Percentiles rank a stretch among this genome's conserved stretches.
These are phyloP conservation scores for Teratosphaeria gauchensis DNA, from an alignment of 2,329 filamentous ascomycete genomes.

Conservation along the genomic window DNA sequence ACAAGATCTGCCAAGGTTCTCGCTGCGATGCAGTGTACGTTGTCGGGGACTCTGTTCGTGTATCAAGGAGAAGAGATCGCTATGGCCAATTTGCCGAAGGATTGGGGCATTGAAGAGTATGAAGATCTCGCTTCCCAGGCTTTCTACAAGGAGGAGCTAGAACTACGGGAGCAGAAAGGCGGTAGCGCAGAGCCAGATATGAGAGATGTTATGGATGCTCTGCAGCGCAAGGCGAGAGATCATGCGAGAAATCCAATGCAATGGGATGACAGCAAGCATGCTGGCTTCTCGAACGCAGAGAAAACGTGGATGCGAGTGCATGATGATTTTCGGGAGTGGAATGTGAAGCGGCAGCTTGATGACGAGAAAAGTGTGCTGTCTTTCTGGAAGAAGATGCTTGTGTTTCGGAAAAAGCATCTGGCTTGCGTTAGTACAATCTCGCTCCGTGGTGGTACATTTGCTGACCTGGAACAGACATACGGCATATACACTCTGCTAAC, in stretches of 20 bases:
- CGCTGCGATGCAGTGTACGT: constrained; percentile 47
- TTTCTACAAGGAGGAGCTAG: constrained; percentile 5
- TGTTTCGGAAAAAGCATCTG: too few species aligned
- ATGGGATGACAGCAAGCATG: constrained; percentile 55
- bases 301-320: constrained; percentile 64
- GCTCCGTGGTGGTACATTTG: too few species aligned
- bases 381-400: constrained; percentile 49
- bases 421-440: too few species aligned
- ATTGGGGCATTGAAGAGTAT: constrained; percentile 35
- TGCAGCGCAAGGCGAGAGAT: constrained; percentile 55
- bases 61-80: constrained; percentile 63
- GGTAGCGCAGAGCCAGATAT: neutral
- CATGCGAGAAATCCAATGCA: constrained; percentile 65
- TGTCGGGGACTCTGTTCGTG: constrained; percentile 55
- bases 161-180: neutral
- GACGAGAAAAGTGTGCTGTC: constrained; percentile 45
- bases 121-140: neutral
- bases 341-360: constrained; percentile 46
- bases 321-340: constrained; percentile 52
- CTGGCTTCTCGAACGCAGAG: constrained; percentile 51
- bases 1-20: constrained; percentile 51
- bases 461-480: neutral
- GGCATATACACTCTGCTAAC: neutral
- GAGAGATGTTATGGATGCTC: constrained; percentile 20
- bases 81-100: constrained; percentile 54